Percentiles rank a stretch among this genome's conserved stretches.
Evolutionary conservation across 1,284 basidiomycete species (phyloP).

Genomic region (Ceratobasidium sp.): DNA sequence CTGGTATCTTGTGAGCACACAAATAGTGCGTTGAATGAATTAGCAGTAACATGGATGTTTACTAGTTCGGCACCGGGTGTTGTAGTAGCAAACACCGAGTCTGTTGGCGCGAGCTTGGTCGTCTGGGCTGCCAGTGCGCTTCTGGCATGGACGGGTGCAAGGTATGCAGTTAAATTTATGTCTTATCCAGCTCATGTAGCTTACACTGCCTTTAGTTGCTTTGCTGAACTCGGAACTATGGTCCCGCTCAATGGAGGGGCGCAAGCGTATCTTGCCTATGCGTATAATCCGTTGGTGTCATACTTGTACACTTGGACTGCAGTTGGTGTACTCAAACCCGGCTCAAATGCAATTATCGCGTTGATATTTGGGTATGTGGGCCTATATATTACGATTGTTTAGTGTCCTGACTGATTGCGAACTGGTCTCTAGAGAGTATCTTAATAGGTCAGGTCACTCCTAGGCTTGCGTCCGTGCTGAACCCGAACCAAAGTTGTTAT

Average conservation of each 20-base stretch:
- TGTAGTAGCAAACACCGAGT: conserved; percentile 87
- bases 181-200: conserved; percentile 61
- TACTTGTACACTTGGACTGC: conserved; percentile 92
- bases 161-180: conserved; percentile 51
- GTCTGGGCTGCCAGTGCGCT: conserved; percentile 86
- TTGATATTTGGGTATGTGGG: conserved; percentile 66
- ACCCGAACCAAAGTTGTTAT: neutral
- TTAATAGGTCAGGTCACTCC: conserved; percentile 63
- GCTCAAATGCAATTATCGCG: conserved; percentile 67
- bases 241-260: conserved; percentile 91
- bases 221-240: conserved; percentile 85
- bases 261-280: conserved; percentile 90
- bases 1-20: conserved; percentile 84
- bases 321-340: conserved; percentile 89
- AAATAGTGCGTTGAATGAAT: conserved; percentile 56
- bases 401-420: conserved; percentile 76
- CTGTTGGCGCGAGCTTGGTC: conserved; percentile 83
- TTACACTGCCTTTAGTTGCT: conserved; percentile 68
- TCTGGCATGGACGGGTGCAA: conserved; percentile 91
- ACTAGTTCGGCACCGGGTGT: conserved; percentile 89
- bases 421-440: conserved; percentile 73
- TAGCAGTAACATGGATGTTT: neutral
- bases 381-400: conserved; percentile 66
- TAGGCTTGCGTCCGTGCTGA: neutral
- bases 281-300: conserved; percentile 87